Evolutionary conservation across 352 stramenopile species (phyloP).

Genomic region (Phytophthora aleatoria): DNA sequence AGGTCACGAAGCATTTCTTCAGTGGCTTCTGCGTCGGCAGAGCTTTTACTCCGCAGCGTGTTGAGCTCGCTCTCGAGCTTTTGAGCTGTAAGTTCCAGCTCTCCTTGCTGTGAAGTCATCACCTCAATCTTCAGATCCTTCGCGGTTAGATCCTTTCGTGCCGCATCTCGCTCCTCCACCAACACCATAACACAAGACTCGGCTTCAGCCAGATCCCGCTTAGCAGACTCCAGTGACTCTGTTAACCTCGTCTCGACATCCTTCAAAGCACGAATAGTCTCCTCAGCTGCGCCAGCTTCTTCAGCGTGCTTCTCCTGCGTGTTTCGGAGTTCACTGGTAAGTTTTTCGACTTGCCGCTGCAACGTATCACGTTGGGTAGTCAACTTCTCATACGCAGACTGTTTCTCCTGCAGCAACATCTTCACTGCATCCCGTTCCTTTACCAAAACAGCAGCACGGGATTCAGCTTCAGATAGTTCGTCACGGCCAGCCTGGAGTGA

Average conservation of each 20-base stretch:
- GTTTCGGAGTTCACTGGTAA: slow-evolving; percentile 25
- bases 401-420: slow-evolving; percentile 22
- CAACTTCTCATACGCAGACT: slow-evolving; percentile 18
- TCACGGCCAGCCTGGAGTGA: slow-evolving; percentile 33
- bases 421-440: slow-evolving; percentile 34
- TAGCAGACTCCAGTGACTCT: slow-evolving; percentile 22
- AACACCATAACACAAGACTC: slow-evolving; percentile 40
- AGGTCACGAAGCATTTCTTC: slow-evolving; percentile 31
- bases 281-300: slow-evolving; percentile 17
- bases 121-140: slow-evolving; percentile 48
- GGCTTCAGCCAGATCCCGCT: slow-evolving; percentile 33
- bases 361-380: slow-evolving; percentile 19
- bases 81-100: slow-evolving; percentile 29
- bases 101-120: slow-evolving; percentile 38
- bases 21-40: slow-evolving; percentile 19
- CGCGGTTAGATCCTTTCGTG: slow-evolving; percentile 30
- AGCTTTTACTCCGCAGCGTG: slow-evolving; percentile 26
- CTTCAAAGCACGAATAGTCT: slow-evolving; percentile 25
- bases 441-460: slow-evolving; percentile 19
- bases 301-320: slow-evolving; percentile 12
- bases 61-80: slow-evolving; percentile 37
- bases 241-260: slow-evolving; percentile 15
- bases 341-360: slow-evolving; percentile 29
- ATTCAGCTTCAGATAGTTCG: slow-evolving; percentile 29
- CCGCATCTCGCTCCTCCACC: slow-evolving; percentile 38